Evolutionary conservation across 2,329 filamentous ascomycete genomes (phyloP), one percentile per base, ranked within the genome.

Genomic region (Leptoxyphium fumago): DNA sequence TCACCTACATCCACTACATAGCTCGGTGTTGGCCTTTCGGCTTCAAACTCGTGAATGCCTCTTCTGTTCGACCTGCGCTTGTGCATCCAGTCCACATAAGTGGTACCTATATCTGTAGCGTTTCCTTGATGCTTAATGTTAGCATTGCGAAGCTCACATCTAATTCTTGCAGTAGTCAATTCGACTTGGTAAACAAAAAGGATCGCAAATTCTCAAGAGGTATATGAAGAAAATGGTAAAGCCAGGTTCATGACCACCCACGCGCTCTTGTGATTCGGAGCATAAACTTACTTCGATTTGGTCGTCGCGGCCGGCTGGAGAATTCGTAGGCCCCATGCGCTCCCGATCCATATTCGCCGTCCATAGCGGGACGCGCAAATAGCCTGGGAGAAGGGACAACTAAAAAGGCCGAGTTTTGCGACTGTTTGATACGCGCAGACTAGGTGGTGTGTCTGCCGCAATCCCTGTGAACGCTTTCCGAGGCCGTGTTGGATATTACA

Each of bases 21-120:
- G 67, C 86, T 95, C 34, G 80, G 70, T 61, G 84, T 93, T 1
- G 88, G 88, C 46, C 89, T 71, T 64, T 95, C 89, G 39, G 74
- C 70, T 66, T 94, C 87, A 54, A 86, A 78, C 47, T 71, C 70
- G 54, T 79, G 80, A 5, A 74, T 71, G 45, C 80, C 79, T 59
- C 80, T 82, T 65, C 84, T 89, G 52, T 79, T 79, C 26, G 83
- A 81, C 55, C 78, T 75, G 45, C 89, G 78, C 58, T 86, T 78
- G 57, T 83, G 82, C 75, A 94, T 85, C 84, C 86, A 98, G 64
- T 93, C 84, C 11, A 56, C 55, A 40, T 59, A 60, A 30, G 57
- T 61, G 14, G 51, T 56, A n/a, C 58, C 58, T 17, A 61, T 59
- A 45, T 61, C 58, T 11, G 58, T 61, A 11, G 58, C 57, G 42